Base-by-base conservation (phyloP, 2,329 filamentous ascomycete species). In the Dryadomyces quercus-mongolicae region DNA sequence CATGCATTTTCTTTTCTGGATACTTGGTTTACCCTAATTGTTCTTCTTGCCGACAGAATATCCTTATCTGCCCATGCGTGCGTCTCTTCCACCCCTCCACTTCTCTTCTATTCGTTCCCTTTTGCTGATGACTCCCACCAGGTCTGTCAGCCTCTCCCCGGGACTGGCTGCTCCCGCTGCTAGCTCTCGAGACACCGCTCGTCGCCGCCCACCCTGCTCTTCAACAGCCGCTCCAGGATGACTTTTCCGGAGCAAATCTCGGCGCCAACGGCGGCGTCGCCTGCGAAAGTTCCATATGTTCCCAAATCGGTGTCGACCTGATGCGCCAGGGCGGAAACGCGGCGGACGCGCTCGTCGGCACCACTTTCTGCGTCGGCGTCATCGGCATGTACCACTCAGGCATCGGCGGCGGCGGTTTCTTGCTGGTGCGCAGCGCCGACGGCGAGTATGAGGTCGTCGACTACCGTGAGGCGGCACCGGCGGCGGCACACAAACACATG, bases 381-480 rank as follows among this genome's bases (percentile, higher is more conserved):
- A 76, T 86, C 47, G 84, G 78, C 54, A 87, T 87, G 81, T 87
- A 88, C 61, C 86, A 91, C 66, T 80, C 79, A 44, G 91, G 92
- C 16, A 85, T 96, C 56, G 91, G 88, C 20, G 92, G 92, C 7
- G 92, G 92, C 44, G 92, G 92, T 2, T 97, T 97, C 69, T 86
- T 90, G 77, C 74, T 95, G 5, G 80, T 95, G 5, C 82, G 88
- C 49, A 76, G 81, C 38, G 71, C 80, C 16, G 74, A 88, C 56
- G 89, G 89, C n/a, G 73, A 74, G 18, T 94, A 91, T 64, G 89
- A 95, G 64, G 84, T 84, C 56, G 82, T 97, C 60, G 92, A 97
- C 68, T 97, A 95, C 64, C 78, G 92, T 49, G 92, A 97, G 67
- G 82, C 85, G 0, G 92, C 92, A 0, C 92, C 92, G 0, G 86